Percentiles rank a stretch among this genome's conserved stretches.
Evolutionary conservation across 768 basidiomycete genomes (phyloP).

Genomic region (Mycena alexandri): DNA sequence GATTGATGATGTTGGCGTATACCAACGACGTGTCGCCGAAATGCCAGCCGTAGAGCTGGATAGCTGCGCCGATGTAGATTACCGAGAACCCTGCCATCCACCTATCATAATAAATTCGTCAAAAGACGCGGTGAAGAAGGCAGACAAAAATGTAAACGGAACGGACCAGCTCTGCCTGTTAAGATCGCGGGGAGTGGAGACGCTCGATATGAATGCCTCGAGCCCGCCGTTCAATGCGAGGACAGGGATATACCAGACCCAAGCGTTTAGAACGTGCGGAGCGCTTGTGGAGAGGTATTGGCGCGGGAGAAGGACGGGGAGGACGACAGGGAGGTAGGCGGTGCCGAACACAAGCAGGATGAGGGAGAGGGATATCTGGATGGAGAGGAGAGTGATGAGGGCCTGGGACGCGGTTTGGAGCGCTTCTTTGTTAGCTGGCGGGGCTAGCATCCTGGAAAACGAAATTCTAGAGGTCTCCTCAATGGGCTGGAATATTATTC

Average conservation of each 20-base stretch:
- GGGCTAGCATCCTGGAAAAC: conserved; percentile 76
- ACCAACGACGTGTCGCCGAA: conserved; percentile 79
- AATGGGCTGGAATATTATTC: conserved; percentile 94
- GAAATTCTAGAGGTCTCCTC: conserved; percentile 93
- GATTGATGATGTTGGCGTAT: conserved; percentile 80
- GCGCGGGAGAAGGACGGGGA: conserved; percentile 77
- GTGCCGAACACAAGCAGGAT: conserved; percentile 82
- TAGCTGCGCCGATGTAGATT: conserved; percentile 70
- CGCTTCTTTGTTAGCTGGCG: conserved; percentile 26
- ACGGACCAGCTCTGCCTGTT: conserved; percentile 73
- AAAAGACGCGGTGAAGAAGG: conserved; percentile 12
- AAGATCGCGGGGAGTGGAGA: conserved; percentile 76
- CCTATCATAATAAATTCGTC: conserved; percentile 43
- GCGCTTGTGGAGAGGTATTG: conserved; percentile 84
- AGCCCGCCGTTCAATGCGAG: conserved; percentile 92
- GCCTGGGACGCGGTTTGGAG: conserved; percentile 61
- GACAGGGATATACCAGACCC: conserved; percentile 91
- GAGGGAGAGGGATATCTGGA: conserved; percentile 75
- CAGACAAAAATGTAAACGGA: not conserved
- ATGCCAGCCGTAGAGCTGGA: conserved; percentile 58
- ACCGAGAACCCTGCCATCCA: conserved; percentile 87
- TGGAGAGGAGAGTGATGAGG: conserved; percentile 70
- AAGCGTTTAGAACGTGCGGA: conserved; percentile 79
- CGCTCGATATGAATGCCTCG: conserved; percentile 91
- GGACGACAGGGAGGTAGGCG: conserved; percentile 76